phyloP scores from a whole-genome alignment of 352 stramenopile species.

The Phytopythium vexans region DNA sequence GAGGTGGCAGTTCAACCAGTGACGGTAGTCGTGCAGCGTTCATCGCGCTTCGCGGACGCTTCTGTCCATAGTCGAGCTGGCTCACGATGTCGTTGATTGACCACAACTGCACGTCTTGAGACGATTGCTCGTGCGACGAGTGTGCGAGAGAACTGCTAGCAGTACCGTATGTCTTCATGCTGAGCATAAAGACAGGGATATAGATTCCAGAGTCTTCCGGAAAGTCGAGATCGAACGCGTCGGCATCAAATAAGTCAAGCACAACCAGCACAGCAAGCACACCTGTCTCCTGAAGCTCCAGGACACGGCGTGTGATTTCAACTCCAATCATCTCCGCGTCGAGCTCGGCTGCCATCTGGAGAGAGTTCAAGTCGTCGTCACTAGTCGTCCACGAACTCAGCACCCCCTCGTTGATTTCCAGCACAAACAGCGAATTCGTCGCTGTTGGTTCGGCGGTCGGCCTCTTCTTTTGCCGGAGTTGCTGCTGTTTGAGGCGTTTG shows the following conservation, averaged over 20 bases:
- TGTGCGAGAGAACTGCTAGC: constrained; percentile 3
- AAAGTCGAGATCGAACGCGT: constrained; percentile 56
- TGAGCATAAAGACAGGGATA: constrained; percentile 67
- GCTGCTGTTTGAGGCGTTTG: constrained; percentile 34
- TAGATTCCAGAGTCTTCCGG: constrained; percentile 51
- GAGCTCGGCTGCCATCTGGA: constrained; percentile 11
- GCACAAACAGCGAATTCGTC: constrained; percentile 37
- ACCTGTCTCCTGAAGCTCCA: constrained; percentile 58
- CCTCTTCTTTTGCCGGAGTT: constrained; percentile 37
- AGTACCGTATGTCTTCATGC: background rate
- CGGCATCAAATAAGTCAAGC: constrained; percentile 53
- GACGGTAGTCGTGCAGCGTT: background rate
- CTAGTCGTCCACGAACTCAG: constrained; percentile 9
- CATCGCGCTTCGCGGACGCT: background rate
- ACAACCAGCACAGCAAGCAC: constrained; percentile 56
- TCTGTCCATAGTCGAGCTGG: constrained; percentile 9
- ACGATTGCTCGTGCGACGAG: background rate
- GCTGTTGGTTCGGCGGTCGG: constrained; percentile 28
- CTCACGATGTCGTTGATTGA: constrained; percentile 12
- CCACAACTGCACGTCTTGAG: constrained; percentile 1
- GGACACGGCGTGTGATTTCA: constrained; percentile 41
- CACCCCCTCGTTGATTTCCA: constrained; percentile 39
- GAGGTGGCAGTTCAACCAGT: constrained; percentile 13
- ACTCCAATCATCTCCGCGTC: constrained; percentile 37
- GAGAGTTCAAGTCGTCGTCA: constrained; percentile 5